phyloP scores from a whole-genome alignment of 2,329 filamentous ascomycete genomes.

The Trichophyton simii region DNA sequence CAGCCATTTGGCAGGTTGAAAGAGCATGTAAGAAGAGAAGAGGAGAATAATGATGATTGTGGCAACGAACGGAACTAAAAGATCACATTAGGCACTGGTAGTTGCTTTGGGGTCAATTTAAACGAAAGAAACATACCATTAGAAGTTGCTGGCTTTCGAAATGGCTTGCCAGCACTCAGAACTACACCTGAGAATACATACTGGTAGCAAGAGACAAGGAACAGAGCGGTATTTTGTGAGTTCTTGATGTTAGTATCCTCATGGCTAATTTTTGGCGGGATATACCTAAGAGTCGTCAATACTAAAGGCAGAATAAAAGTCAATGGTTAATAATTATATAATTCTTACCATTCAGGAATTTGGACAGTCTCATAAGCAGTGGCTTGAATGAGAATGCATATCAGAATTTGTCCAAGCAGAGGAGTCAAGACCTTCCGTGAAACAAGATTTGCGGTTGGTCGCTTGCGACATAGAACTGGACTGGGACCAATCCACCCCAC shows the following conservation, averaged over 20 bases:
- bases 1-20: slow-evolving; percentile 58
- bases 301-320: background rate
- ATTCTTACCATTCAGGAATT: slow-evolving; percentile 58
- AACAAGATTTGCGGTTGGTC: slow-evolving; percentile 83
- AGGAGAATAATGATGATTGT: slow-evolving; percentile 58
- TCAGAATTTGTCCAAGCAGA: slow-evolving; percentile 71
- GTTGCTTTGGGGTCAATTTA: background rate
- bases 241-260: slow-evolving; percentile 79
- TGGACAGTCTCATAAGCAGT: slow-evolving; percentile 62
- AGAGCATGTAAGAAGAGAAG: slow-evolving; percentile 67
- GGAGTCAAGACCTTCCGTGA: slow-evolving; percentile 85
- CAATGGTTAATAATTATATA: too few relatives aligned
- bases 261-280: slow-evolving; percentile 62
- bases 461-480: slow-evolving; percentile 62
- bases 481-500: slow-evolving; percentile 93
- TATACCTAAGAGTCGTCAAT: slow-evolving; percentile 43
- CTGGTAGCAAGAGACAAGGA: slow-evolving; percentile 83
- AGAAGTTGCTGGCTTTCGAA: slow-evolving; percentile 63
- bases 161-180: slow-evolving; percentile 81
- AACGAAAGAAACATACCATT: slow-evolving; percentile 51
- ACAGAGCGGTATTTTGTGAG: slow-evolving; percentile 84
- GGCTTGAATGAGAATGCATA: slow-evolving; percentile 68
- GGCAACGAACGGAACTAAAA: slow-evolving; percentile 63
- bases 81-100: slow-evolving; percentile 16
- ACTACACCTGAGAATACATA: slow-evolving; percentile 87